Evolutionary conservation across 371 early-diverging fungal species (phyloP).

Genomic region (Mortierella sp.): DNA sequence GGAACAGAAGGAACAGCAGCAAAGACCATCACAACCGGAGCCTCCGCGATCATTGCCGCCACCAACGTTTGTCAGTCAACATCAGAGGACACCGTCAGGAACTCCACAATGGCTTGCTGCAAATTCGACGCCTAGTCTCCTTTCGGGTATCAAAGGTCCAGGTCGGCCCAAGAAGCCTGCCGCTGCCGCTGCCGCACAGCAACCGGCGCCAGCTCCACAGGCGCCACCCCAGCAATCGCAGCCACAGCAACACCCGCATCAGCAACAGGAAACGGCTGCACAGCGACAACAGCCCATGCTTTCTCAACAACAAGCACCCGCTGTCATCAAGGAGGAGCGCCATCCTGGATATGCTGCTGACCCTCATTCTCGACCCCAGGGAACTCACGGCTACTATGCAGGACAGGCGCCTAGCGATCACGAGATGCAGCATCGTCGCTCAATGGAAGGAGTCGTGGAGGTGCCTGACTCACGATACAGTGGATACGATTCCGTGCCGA

Average conservation of each 20-base stretch:
- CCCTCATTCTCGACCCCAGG: constrained; percentile 5
- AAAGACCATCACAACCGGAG: not conserved
- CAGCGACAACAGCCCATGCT: not conserved
- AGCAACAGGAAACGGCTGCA: not conserved
- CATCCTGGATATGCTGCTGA: not conserved
- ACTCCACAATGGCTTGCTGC: constrained; percentile 52
- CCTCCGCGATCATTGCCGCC: constrained; percentile 16
- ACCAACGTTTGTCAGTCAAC: constrained; percentile 39
- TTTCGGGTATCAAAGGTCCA: constrained; percentile 24
- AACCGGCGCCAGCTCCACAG: constrained; percentile 1
- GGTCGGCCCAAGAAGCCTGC: constrained; percentile 27
- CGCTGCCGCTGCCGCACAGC: not conserved
- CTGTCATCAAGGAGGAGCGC: constrained; percentile 7
- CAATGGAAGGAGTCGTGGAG: constrained; percentile 2
- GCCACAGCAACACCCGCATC: constrained; percentile 12
- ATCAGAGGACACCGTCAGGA: constrained; percentile 51
- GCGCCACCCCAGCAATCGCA: not conserved
- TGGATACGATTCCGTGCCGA: not conserved
- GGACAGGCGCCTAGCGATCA: constrained; percentile 12
- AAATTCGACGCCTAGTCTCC: constrained; percentile 29
- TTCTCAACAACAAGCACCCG: not conserved
- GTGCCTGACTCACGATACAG: constrained; percentile 4
- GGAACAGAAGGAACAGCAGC: not conserved
- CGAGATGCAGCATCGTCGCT: constrained; percentile 16
- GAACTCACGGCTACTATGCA: not conserved